These are phyloP conservation scores for Collybia mongolica DNA, from an alignment of 768 basidiomycete genomes.

Conservation along the genomic window DNA sequence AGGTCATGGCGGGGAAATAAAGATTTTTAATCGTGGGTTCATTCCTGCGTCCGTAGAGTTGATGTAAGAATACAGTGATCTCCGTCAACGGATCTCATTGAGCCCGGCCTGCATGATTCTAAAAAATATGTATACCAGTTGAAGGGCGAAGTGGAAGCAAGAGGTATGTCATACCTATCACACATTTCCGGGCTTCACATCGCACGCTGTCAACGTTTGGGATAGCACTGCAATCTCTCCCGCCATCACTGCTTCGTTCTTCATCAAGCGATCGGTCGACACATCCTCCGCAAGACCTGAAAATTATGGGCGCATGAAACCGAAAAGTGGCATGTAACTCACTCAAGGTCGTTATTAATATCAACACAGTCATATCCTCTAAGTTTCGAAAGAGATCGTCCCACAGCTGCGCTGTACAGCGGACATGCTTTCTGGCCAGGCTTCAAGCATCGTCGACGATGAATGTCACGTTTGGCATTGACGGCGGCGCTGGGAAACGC, in stretches of 20 bases:
- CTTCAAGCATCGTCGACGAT: conserved; percentile 16
- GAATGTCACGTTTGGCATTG: conserved; percentile 3
- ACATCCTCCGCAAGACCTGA: conserved; percentile 30
- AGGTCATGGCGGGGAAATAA: too few species aligned
- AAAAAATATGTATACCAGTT: not conserved
- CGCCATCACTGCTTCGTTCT: conserved; percentile 22
- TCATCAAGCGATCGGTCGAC: conserved; percentile 11
- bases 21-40: too few species aligned
- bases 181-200: conserved; percentile 32
- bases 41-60: too few species aligned
- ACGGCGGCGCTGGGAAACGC: conserved; percentile 5
- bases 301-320: not conserved
- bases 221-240: conserved; percentile 43
- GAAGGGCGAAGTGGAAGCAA: not conserved
- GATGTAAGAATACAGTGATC: conserved; percentile 10
- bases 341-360: conserved; percentile 24
- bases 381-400: conserved; percentile 6
- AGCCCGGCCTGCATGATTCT: conserved; percentile 21
- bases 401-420: conserved; percentile 12
- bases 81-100: conserved; percentile 12
- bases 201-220: conserved; percentile 36
- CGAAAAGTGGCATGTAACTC: conserved; percentile 2
- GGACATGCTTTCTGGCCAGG: conserved; percentile 23
- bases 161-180: conserved; percentile 29
- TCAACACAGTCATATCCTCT: conserved; percentile 21